phyloP scores from a whole-genome alignment of 2,329 filamentous ascomycete genomes.

The Pseudovirgaria hyperparasitica region DNA sequence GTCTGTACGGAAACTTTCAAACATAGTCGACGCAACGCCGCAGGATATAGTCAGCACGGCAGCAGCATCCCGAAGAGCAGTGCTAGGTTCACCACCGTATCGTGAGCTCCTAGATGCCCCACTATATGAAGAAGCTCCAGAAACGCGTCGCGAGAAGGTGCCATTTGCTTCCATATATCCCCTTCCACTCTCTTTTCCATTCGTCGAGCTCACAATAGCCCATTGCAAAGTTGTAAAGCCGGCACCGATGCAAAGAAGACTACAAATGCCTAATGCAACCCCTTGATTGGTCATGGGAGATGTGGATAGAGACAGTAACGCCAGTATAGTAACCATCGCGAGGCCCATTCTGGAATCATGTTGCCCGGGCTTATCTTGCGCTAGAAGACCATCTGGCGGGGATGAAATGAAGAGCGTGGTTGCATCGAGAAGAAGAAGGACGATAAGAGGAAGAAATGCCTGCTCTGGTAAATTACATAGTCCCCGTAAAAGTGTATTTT shows the following conservation, averaged over 20 bases:
- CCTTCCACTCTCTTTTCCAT: constrained; percentile 12
- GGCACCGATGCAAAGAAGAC: constrained; percentile 25
- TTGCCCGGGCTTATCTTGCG: too few species aligned
- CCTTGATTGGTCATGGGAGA: constrained; percentile 20
- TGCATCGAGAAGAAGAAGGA: constrained; percentile 16
- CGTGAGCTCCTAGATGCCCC: background rate
- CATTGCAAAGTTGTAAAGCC: constrained; percentile 29
- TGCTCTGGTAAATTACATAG: constrained; percentile 5
- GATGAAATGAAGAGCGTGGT: too few species aligned
- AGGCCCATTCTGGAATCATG: too few species aligned
- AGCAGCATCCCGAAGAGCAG: constrained; percentile 19
- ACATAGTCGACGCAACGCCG: constrained; percentile 14
- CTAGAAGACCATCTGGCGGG: too few species aligned
- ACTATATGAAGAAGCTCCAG: too few species aligned
- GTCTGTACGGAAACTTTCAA: constrained; percentile 16
- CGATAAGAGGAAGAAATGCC: constrained; percentile 22
- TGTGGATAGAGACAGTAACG: constrained; percentile 20
- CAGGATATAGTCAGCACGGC: constrained; percentile 14
- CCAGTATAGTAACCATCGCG: constrained; percentile 20
- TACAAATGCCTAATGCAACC: constrained; percentile 29
- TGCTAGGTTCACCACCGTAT: constrained; percentile 5
- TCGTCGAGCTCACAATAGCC: constrained; percentile 14
- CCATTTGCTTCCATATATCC: constrained; percentile 24
- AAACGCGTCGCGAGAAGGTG: constrained; percentile 14
- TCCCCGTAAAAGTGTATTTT: background rate